A percentile compares a stretch with the other conserved stretches of the same genome.
Conservation (phyloP, 345 rosid genomes). For the Punica granatum region DNA sequence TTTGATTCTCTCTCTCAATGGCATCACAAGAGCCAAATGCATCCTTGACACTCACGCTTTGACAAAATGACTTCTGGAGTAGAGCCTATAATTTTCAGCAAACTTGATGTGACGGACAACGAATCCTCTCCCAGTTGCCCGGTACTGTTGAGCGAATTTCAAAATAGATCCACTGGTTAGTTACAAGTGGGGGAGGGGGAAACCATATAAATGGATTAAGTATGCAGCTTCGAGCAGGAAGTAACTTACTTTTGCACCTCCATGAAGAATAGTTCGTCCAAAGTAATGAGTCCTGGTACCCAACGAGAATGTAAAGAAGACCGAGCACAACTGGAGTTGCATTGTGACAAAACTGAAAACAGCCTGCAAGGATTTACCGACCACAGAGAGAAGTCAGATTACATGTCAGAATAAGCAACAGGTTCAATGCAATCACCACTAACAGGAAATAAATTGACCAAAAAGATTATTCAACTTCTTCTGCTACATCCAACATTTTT, state of each 20-base stretch:
- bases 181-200: too few relatives aligned
- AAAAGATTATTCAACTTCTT: neutral
- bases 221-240: slow-evolving; percentile 6
- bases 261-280: slow-evolving; percentile 99
- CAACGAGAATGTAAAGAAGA: slow-evolving; percentile 95
- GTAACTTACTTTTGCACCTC: slow-evolving; percentile 82
- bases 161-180: slow-evolving; percentile 7
- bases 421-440: neutral
- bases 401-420: neutral
- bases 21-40: neutral
- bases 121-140: slow-evolving; percentile 98
- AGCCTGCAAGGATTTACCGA: slow-evolving; percentile 46
- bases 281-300: slow-evolving; percentile 98
- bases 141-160: slow-evolving; percentile 51
- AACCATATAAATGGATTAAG: slow-evolving; percentile 2
- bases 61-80: slow-evolving; percentile 94
- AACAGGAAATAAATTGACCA: neutral
- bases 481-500: neutral
- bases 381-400: neutral
- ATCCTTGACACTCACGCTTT: slow-evolving; percentile 64
- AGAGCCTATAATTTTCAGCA: slow-evolving; percentile 94
- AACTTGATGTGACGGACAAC: slow-evolving; percentile 97
- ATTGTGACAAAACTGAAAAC: slow-evolving; percentile 91
- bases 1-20: neutral
- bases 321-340: slow-evolving; percentile 96